Evolutionary conservation across 2,329 filamentous ascomycete genomes (phyloP), one percentile per base, ranked within the genome.

Genomic region (Bipolaris gigantea): DNA sequence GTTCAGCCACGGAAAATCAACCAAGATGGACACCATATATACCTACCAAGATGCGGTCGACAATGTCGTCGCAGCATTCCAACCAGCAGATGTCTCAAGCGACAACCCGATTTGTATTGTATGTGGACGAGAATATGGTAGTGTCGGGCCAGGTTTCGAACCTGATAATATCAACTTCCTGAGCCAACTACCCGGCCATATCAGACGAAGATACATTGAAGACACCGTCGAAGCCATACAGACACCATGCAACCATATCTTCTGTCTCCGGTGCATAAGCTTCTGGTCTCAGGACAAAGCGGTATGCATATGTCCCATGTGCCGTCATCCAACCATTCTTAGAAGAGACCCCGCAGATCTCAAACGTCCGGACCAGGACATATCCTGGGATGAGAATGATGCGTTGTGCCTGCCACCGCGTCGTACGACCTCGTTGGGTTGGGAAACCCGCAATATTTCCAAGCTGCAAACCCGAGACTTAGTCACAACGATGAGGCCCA

Each of bases 41-140:
- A 11, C 45, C 2, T 50, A 55, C 43, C 27, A 55, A 16, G 43
- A 57, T 23, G 30, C 41, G 18, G 47, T 55, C 7, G 51, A 57
- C 10, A 9, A 15, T 23, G 18, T 51, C 11, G 25, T 42, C 19
- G 13, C 38, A 10, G n/a, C 23, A 18, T 16, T 46, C 13, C 16
- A 48, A 13, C 21, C 32, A 10, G 27, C 35, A 4, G 8, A 39
- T 33, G 25, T 18, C 11, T 39, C 47, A 23, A 8, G n/a, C 4
- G 38, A 55, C 16, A 38, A 55, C 3, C 38, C 47, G 4, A 4
- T 30, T 6, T 57, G 55, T 33, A 19, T 18, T 6, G 16, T 52
- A 8, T 55, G 41, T n/a, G 18, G 16, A 16, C 18, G n/a, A 32
- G 40, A 38, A 3, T 47, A 52, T 16, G 45, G 41, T n/a, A 25